These are phyloP conservation scores for Acorus calamus DNA, from an alignment of 106 monocot species.

Conservation along the genomic window DNA sequence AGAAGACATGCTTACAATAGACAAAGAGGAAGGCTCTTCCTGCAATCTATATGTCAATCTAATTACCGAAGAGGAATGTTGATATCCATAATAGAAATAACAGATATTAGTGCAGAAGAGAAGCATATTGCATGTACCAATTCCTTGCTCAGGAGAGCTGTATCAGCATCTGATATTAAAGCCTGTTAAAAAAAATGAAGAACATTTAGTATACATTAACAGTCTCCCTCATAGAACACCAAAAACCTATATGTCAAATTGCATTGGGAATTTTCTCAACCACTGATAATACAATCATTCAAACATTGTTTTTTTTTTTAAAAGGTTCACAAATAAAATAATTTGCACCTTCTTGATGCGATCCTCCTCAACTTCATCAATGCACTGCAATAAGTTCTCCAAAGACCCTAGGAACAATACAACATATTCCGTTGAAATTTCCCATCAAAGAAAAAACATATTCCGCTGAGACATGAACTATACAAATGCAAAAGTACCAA, in stretches of 20 bases:
- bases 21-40: no score
- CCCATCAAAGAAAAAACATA: not conserved
- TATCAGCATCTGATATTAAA: slow-evolving; percentile 43
- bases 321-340: not conserved
- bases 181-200: slow-evolving; percentile 30
- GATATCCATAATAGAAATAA: not conserved
- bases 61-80: not conserved
- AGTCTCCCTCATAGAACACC: not conserved
- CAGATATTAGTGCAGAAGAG: not conserved
- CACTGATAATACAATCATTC: not conserved
- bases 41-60: no score
- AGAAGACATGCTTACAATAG: no score
- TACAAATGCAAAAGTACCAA: not conserved
- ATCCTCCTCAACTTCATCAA: slow-evolving; percentile 80
- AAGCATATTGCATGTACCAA: slow-evolving; percentile 35
- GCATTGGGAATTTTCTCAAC: not conserved
- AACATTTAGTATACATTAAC: not conserved
- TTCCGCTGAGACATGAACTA: not conserved
- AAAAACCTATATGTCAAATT: not conserved
- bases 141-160: slow-evolving; percentile 63
- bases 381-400: slow-evolving; percentile 74
- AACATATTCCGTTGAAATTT: not conserved
- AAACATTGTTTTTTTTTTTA: not conserved
- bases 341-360: slow-evolving; percentile 48
- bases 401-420: slow-evolving; percentile 45